Base-by-base conservation (phyloP, 2,329 filamentous ascomycete genomes). In the Pseudocercospora macadamiae region DNA sequence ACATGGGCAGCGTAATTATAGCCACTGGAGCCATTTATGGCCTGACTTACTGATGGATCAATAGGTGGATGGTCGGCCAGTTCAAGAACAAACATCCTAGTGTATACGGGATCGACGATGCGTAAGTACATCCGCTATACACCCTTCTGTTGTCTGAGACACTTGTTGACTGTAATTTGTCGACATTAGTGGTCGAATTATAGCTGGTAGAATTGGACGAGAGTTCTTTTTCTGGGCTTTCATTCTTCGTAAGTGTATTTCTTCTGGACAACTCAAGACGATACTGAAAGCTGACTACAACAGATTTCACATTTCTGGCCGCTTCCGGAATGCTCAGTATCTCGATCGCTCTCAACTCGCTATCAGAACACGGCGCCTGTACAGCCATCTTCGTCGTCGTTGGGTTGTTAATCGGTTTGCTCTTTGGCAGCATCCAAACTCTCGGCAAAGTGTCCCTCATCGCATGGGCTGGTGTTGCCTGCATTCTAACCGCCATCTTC, bases 21-120 rank as follows among this genome's bases (percentile, higher is more conserved):
- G n/a, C n/a, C n/a, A n/a, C n/a, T n/a, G n/a, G n/a, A n/a, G n/a
- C n/a, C n/a, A n/a, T n/a, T n/a, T n/a, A n/a, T n/a, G n/a, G n/a
- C n/a, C n/a, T n/a, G n/a, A n/a, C n/a, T n/a, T n/a, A n/a, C n/a
- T n/a, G n/a, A n/a, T n/a, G n/a, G n/a, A n/a, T n/a, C n/a, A n/a
- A n/a, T n/a, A n/a, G n/a, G n/a, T n/a, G n/a, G n/a, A n/a, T n/a
- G n/a, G 71, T 82, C 7, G 80, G 78, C 5, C 66, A 72, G 9
- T 84, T 85, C 73, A 85, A 85, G 65, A 64, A 82, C 37, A 73
- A 75, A n/a, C 82, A 84, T 65, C 78, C 79, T 1, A 75, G 83
- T 60, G 81, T 85, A 2, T 83, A 85, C 63, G 80, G 79, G 53
- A 84, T 85, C 72, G 82, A 82, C 34, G 82, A 85, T 62, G 82